Conservation (phyloP, 148 eudicot species). For the Chenopodium quinoa region DNA sequence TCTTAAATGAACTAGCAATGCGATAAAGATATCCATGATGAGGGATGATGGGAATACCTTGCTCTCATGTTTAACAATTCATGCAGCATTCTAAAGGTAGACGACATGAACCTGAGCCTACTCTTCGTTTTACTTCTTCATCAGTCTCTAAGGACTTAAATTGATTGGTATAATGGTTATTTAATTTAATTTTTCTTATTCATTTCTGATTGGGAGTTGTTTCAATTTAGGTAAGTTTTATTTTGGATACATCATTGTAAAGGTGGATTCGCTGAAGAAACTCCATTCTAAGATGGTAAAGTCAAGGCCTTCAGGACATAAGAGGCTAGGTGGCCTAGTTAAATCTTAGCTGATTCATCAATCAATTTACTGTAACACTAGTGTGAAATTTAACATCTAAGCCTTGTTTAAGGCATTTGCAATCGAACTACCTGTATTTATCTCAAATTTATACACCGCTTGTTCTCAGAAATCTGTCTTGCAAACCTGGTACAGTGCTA, state of each 20-base stretch:
- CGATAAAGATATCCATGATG: conserved; percentile 59
- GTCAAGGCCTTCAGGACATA: conserved; percentile 21
- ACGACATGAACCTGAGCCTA: conserved; percentile 46
- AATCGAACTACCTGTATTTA: conserved; percentile 9
- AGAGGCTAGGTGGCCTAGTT: conserved; percentile 30
- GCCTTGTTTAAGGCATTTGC: conserved; percentile 23
- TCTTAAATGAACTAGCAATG: conserved; percentile 54
- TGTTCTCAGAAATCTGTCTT: conserved; percentile 20
- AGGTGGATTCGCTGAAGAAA: conserved; percentile 32
- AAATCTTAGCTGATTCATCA: conserved; percentile 17
- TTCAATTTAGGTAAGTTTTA: conserved; percentile 42
- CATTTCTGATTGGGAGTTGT: conserved; percentile 34
- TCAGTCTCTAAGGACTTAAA: conserved; percentile 18
- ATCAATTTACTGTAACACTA: conserved; percentile 1
- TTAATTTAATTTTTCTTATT: conserved; percentile 12
- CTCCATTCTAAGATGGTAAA: conserved; percentile 35
- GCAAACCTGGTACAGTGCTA: conserved; percentile 22
- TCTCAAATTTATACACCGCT: conserved; percentile 10
- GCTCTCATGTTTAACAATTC: conserved; percentile 59
- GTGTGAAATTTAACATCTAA: conserved; percentile 16
- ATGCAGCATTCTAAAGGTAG: conserved; percentile 62
- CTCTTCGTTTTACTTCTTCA: conserved; percentile 22
- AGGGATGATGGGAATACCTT: conserved; percentile 59
- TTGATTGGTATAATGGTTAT: conserved; percentile 27
- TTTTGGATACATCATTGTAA: conserved; percentile 32